phyloP scores from a whole-genome alignment of 331 rosid species.

The Rhamnella rubrinervis region DNA sequence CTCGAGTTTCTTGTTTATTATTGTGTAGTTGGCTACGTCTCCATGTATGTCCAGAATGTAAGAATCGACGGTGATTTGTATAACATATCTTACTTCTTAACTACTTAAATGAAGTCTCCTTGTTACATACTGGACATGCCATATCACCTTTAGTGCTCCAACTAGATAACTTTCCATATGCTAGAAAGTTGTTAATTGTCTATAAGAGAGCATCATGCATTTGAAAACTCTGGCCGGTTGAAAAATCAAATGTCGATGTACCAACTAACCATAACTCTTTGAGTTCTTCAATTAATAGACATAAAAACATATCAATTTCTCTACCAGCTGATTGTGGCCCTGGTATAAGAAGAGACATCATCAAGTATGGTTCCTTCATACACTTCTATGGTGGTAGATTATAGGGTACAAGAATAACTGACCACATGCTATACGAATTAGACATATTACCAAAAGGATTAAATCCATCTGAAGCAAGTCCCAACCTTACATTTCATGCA shows the following conservation, averaged over 20 bases:
- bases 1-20: too few relatives aligned
- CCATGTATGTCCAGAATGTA: too few relatives aligned
- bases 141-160: too few relatives aligned
- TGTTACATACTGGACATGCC: too few relatives aligned
- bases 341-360: background rate
- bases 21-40: too few relatives aligned
- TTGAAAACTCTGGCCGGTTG: background rate
- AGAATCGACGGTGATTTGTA: too few relatives aligned
- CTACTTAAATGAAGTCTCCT: too few relatives aligned
- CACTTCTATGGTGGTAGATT: conserved; percentile 21
- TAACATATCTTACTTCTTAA: too few relatives aligned
- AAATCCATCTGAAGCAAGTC: background rate
- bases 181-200: conserved; percentile 2
- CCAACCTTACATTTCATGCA: background rate
- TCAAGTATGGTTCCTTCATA: conserved; percentile 5
- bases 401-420: background rate
- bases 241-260: background rate
- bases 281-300: conserved; percentile 4
- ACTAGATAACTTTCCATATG: too few relatives aligned
- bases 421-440: background rate
- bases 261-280: conserved; percentile 3
- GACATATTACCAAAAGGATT: background rate
- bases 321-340: background rate
- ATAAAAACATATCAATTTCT: conserved; percentile 15
- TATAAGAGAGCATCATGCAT: background rate